Conservation (phyloP, 2,329 filamentous ascomycete species). For the Trichoderma brevicompactum region DNA sequence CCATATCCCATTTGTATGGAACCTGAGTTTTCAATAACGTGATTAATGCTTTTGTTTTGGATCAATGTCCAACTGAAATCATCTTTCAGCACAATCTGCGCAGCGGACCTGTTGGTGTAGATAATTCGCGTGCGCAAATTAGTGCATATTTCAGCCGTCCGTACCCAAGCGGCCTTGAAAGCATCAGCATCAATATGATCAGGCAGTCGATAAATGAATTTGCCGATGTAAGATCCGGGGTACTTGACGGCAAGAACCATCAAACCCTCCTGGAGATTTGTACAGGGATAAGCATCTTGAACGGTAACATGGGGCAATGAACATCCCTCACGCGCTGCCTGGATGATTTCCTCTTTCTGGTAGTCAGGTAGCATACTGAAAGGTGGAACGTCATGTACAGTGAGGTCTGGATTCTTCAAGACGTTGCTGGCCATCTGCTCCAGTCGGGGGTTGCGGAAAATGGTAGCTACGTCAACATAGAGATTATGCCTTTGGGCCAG, state of each 20-base stretch:
- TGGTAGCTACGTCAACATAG: not conserved
- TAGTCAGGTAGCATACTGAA: not conserved
- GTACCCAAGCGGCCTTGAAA: conserved; percentile 32
- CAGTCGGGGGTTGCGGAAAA: conserved; percentile 7
- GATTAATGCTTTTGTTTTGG: too few relatives aligned
- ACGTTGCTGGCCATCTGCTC: not conserved
- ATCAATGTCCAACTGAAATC: too few relatives aligned
- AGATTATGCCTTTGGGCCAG: not conserved
- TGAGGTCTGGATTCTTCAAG: not conserved
- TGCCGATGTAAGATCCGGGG: conserved; percentile 42
- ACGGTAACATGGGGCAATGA: not conserved
- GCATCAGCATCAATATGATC: conserved; percentile 32
- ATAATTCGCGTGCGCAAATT: conserved; percentile 34
- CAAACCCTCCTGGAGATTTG: conserved; percentile 32
- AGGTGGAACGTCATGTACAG: not conserved
- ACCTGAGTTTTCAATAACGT: not conserved
- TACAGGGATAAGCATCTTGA: conserved; percentile 32
- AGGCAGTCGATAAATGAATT: conserved; percentile 34
- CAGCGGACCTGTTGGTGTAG: conserved; percentile 5
- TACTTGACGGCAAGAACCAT: conserved; percentile 39
- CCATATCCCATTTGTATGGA: conserved; percentile 2
- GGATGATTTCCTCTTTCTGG: not conserved
- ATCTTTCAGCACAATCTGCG: conserved; percentile 29
- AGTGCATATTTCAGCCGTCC: conserved; percentile 26
- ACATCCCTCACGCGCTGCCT: not conserved